Base-by-base conservation (phyloP, 768 basidiomycete species). In the Boletellus ananas region DNA sequence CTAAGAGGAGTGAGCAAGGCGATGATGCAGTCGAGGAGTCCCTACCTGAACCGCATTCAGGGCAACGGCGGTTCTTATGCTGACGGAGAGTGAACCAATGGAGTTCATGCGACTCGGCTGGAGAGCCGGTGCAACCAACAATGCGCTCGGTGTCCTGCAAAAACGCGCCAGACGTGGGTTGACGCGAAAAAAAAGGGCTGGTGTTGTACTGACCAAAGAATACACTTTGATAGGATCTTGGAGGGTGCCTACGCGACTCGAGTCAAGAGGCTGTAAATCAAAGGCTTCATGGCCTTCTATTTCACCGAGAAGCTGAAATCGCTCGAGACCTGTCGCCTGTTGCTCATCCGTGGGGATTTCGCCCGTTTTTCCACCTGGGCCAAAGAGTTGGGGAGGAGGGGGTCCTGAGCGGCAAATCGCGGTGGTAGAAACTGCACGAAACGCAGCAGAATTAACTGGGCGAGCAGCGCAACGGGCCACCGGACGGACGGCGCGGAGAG, bases 311-410 rank as follows among this genome's bases (percentile, higher is more conserved):
- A 96, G 74, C 72, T 99, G 91, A 65, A 96, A 83, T 71, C 95
- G 91, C 71, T 97, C 94, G 48, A 97, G 77, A 82, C 95, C 95
- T 59, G 95, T 99, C 14, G 94, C 83, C 72, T 99, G 95, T 56
- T 89, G 81, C 56, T 85, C 76, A 71, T 92, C 90, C 51, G 87
- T 88, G 46, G 93, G 85, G 56, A 92, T 81, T 59, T 83, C 78
- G 45, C 89, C 86, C 27, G 80, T 49, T 66, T 87, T 83, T 62
- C 78, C 80, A 65, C 90, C 90, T 44, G 78, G 63, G 55, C 90
- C 90, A 57, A 74, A 85, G 56, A 92, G 72, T 48, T 79, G 73
- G 43, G 89, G 87, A 51, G 83, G 73, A 14, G 79, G 75, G 31
- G 83, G 70, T 34, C 72, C 84, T 6, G 87, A 87, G 43, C 72